Evolutionary conservation across 2,329 filamentous ascomycete species (phyloP), one percentile per base, ranked within the genome.

Genomic region (Cladosporium austrohemisphaericum): DNA sequence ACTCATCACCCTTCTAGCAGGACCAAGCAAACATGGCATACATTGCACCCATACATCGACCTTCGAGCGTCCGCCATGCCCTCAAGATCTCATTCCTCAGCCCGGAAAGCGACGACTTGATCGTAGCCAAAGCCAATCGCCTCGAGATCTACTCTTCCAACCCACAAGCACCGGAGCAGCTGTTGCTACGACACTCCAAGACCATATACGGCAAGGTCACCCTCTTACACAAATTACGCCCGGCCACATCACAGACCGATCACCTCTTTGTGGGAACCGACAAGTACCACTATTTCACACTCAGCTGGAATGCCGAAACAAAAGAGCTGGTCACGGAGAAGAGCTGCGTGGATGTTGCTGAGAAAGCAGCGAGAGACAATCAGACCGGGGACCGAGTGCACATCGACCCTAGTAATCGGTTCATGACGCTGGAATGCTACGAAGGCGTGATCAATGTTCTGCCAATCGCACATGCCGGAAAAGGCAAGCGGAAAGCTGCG

Each of bases 181-280:
- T 91, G 49, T 68, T 72, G 1, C 77, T 91, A 51, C 75, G 80
- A 26, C 80, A 81, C 55, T 85, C 87, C 3, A 85, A 84, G 61
- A 74, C 82, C 54, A 76, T 97, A 49, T 92, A 92, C 65, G 93
- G 92, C 65, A 88, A 86, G 57, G 84, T 97, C 58, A 85, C 86
- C 6, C 88, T 96, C 75, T 78, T 96, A 11, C 81, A 93, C 62
- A 85, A 83, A 61, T 76, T 98, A 40, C 83, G 83, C 20, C 89
- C 91, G 5, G 81, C 82, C 41, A 81, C 88, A 58, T 83, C 84
- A 22, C 70, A 76, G 4, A 88, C 84, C 40, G 90, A 97, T 59
- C 81, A 96, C 54, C 80, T 98, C 53, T 95, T 98, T 65, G 79
- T 98, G 50, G 92, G 90, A 41, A 98, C 93, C 38, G 86, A 95